These are phyloP conservation scores for Aspergillus pseudoviridinutans DNA, from an alignment of 2,329 filamentous ascomycete genomes.

Conservation along the genomic window DNA sequence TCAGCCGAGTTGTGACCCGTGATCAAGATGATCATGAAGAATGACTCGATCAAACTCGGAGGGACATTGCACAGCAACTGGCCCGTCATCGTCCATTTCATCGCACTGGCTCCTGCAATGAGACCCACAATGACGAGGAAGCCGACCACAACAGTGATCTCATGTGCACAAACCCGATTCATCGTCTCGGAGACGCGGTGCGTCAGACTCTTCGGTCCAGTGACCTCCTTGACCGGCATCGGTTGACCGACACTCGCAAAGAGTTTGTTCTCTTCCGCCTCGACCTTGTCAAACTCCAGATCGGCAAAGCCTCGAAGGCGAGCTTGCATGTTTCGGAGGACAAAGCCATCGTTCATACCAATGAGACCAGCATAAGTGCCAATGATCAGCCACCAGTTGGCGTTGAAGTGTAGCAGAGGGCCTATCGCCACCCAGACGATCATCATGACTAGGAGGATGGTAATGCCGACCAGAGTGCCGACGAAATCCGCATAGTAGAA, in stretches of 20 bases:
- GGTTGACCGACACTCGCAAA: neutral
- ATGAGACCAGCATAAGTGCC: slow-evolving; percentile 46
- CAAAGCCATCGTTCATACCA: slow-evolving; percentile 43
- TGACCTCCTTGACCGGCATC: neutral
- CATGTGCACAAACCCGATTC: neutral
- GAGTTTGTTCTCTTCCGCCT: neutral
- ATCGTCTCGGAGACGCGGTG: neutral
- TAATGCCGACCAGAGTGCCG: slow-evolving; percentile 38
- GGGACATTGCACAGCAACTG: slow-evolving; percentile 32
- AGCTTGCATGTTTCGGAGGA: slow-evolving; percentile 42
- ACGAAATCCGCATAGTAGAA: slow-evolving; percentile 37
- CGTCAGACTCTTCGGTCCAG: neutral
- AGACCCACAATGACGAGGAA: slow-evolving; percentile 17
- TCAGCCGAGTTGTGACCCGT: slow-evolving; percentile 26
- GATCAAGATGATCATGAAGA: slow-evolving; percentile 28
- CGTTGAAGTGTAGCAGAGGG: slow-evolving; percentile 34
- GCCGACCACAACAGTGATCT: neutral
- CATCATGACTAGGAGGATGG: slow-evolving; percentile 34
- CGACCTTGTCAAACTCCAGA: slow-evolving; percentile 2
- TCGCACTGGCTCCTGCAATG: slow-evolving; percentile 20
- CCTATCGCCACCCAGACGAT: slow-evolving; percentile 39
- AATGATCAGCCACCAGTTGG: slow-evolving; percentile 47
- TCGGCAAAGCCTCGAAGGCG: slow-evolving; percentile 13
- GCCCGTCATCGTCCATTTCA: slow-evolving; percentile 27
- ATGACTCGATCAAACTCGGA: slow-evolving; percentile 29